phyloP scores from a whole-genome alignment of 805 yeast species.

The Wickerhamiella sorbophila region DNA sequence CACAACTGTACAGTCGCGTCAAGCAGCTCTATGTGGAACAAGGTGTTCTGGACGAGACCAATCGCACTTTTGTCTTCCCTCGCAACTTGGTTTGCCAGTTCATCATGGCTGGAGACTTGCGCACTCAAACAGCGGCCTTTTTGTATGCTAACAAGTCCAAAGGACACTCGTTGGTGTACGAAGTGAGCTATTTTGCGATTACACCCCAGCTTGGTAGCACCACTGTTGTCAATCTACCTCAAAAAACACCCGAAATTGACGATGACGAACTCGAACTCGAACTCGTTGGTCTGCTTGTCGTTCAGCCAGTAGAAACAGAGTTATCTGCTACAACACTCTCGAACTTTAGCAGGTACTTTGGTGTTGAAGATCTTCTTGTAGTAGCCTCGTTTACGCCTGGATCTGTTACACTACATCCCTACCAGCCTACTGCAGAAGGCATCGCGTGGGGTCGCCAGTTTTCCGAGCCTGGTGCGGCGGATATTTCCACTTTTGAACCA shows the following conservation, averaged over 20 bases:
- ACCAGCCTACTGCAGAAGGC: slow-evolving; percentile 48
- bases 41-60: slow-evolving; percentile 43
- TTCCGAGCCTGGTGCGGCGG: slow-evolving; percentile 25
- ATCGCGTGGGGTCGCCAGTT: slow-evolving; percentile 52
- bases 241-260: slow-evolving; percentile 26
- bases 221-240: slow-evolving; percentile 49
- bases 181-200: slow-evolving; percentile 56
- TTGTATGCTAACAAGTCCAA: slow-evolving; percentile 67
- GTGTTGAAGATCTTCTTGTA: slow-evolving; percentile 37
- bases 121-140: slow-evolving; percentile 70
- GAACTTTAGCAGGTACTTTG: slow-evolving; percentile 35
- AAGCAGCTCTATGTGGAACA: slow-evolving; percentile 54
- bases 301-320: slow-evolving; percentile 50
- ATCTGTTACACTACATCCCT: slow-evolving; percentile 62
- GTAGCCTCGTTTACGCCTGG: slow-evolving; percentile 71
- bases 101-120: slow-evolving; percentile 63
- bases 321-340: slow-evolving; percentile 62
- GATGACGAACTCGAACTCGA: slow-evolving; percentile 33
- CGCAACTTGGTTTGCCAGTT: slow-evolving; percentile 64
- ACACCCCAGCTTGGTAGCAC: slow-evolving; percentile 80
- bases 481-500: slow-evolving; percentile 30
- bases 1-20: slow-evolving; percentile 56
- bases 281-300: slow-evolving; percentile 89
- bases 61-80: slow-evolving; percentile 64
- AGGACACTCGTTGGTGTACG: slow-evolving; percentile 62